Evolutionary conservation across 202 grass and related monocot species (phyloP).

Genomic region (Brachypodium distachyon): DNA sequence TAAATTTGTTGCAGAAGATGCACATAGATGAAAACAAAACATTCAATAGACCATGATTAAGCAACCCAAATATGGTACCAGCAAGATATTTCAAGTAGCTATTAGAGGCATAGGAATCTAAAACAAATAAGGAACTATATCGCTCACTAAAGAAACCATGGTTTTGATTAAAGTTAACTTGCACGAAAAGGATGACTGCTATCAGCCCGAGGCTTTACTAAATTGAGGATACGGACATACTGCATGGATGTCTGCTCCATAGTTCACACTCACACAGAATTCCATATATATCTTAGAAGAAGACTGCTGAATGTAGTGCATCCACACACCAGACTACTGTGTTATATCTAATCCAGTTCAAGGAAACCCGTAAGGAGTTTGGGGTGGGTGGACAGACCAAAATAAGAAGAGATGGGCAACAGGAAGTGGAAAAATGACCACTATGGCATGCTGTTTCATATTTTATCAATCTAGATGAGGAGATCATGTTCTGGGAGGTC

Average conservation of each 20-base stretch:
- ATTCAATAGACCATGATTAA: not conserved
- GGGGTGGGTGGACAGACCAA: not conserved
- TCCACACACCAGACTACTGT: not conserved
- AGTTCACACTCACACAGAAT: not conserved
- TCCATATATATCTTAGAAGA: not conserved
- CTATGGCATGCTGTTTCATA: not conserved
- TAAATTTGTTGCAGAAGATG: not conserved
- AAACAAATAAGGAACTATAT: not conserved
- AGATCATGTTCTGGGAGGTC: not conserved
- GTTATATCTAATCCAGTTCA: not conserved
- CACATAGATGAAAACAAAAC: not conserved
- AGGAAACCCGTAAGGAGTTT: not conserved
- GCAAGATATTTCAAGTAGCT: not conserved
- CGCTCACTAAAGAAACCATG: not conserved
- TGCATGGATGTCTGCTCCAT: not conserved
- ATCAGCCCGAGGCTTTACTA: not conserved
- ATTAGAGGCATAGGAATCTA: conserved; percentile 4
- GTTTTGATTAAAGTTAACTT: not conserved
- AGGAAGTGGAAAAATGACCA: not conserved
- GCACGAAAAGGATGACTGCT: not conserved
- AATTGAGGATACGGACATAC: not conserved
- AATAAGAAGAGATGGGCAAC: not conserved
- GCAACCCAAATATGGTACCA: not conserved
- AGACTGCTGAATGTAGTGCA: not conserved
- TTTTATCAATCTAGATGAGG: not conserved